These are phyloP conservation scores for Yamadazyma dendronema DNA, from an alignment of 1,139 yeast species.

Conservation along the genomic window DNA sequence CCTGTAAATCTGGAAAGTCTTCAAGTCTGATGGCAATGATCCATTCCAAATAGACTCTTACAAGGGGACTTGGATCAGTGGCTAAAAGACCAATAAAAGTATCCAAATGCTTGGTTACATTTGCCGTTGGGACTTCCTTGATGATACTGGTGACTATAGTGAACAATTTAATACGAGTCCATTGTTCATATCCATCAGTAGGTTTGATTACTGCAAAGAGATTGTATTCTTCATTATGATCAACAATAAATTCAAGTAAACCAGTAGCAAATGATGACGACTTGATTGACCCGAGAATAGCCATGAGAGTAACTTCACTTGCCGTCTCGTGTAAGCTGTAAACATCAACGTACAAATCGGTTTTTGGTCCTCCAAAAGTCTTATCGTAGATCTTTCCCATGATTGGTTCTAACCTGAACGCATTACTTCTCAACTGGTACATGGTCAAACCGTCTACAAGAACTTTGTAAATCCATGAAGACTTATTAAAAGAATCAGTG, in stretches of 20 bases:
- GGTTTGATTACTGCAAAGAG: slow-evolving; percentile 50
- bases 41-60: slow-evolving; percentile 80
- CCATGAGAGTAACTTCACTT: slow-evolving; percentile 50
- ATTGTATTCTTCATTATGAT: slow-evolving; percentile 37
- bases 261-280: slow-evolving; percentile 33
- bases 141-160: slow-evolving; percentile 47
- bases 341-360: slow-evolving; percentile 43
- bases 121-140: slow-evolving; percentile 20
- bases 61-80: slow-evolving; percentile 73
- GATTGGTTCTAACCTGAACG: slow-evolving; percentile 60
- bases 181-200: slow-evolving; percentile 69
- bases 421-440: slow-evolving; percentile 54
- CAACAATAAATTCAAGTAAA: slow-evolving; percentile 43
- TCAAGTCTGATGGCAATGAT: slow-evolving; percentile 46
- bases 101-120: slow-evolving; percentile 17
- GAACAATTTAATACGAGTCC: slow-evolving; percentile 57
- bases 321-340: slow-evolving; percentile 65
- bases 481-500: slow-evolving; percentile 31
- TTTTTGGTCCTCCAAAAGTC: slow-evolving; percentile 20
- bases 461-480: slow-evolving; percentile 55
- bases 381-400: slow-evolving; percentile 52
- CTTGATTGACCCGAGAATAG: slow-evolving; percentile 38
- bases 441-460: slow-evolving; percentile 47
- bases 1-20: slow-evolving; percentile 17
- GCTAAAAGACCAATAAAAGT: slow-evolving; percentile 26